Base-by-base conservation (phyloP, 306 rosid genomes). In the Vigna trinervia region DNA sequence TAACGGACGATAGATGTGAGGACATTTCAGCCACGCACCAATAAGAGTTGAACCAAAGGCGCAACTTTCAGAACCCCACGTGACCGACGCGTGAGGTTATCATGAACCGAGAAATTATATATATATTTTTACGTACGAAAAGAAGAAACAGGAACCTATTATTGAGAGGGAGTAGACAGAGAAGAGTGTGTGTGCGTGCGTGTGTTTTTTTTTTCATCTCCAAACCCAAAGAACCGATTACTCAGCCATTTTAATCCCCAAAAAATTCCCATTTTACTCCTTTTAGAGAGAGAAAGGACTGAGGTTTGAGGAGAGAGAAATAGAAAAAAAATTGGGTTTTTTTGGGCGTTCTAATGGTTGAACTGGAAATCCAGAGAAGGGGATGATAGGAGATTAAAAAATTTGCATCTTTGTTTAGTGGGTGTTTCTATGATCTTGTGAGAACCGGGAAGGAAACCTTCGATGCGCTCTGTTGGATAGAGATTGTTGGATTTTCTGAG, bases 371-470 rank as follows among this genome's bases (percentile, higher is more conserved):
- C 86, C 76, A 79, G 72, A 8, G 70, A 85, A 79, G 83, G 74
- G 46, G 64, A 50, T 80, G 83, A 63, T 36, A 38, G 48, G 50
- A 59, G 65, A 59, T 59, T 26, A 15, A 47, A 17, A 65, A 80
- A 84, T 47, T 38, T 71, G 69, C 12, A 65, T 39, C 57, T 73
- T 84, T 81, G 8, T 72, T 41, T 76, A 75, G 78, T 81, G 88
- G 86, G 81, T 89, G 80, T 84, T 57, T 81, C 71, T 78, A 82
- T 88, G 97, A 87, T 94, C 90, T 74, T 85, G 80, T 79, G 86
- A 83, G 66, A 89, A 86, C 86, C 85, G 80, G 84, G 77, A 53
- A 75, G 82, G 88, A 89, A 88, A 87, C 90, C 92, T 87, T 87
- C 88, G 89, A 87, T 92, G 83, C 83, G 81, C 79, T 63, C 75